Evolutionary conservation across 2,329 filamentous ascomycete species (phyloP), one percentile per base, ranked within the genome.

Genomic region (Pseudocercospora vitis): DNA sequence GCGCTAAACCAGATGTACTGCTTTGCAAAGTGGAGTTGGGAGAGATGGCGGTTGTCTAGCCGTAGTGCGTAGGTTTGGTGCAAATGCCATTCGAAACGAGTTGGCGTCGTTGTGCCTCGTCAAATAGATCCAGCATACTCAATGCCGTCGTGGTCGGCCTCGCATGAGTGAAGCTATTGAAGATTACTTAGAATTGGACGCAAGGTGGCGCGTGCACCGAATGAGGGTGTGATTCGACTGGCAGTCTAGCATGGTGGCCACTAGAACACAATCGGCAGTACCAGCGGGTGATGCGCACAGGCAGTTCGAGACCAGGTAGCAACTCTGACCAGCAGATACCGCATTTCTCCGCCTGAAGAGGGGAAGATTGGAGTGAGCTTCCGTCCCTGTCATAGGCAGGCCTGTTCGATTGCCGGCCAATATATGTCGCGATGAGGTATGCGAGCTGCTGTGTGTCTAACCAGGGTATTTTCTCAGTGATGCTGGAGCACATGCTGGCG

Each of bases 341-440:
- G 23, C 18, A 19, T 40, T 24, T 3, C 8, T 8, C 37, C n/a
- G 11, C 16, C 37, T 23, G 37, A 40, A 40, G 37, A 40, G 18
- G 37, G 37, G 19, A 40, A 40, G 19, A 24, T 40, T 16, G 19
- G 37, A 24, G 16, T 19, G 37, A 42, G 37, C 18, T 26, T 24
- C 37, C 21, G 37, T 12, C 19, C 18, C 14, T 42, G 21, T 42
- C 18, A 21, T 26, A 42, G 21, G 4, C 14, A 24, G 16, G 18
- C 37, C 24, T 42, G 37, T 21, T 42, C 37, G 37, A 42, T 42
- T 42, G 37, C 37, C 37, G 37, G 37, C 37, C 18, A 26, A 14
- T 42, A n/a, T n/a, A 24, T 40, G 37, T 40, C 37, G 37, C 19
- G 21, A 40, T 7, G 8, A 23, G 37, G 18, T 40, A 40, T 40